Percentiles rank a stretch among this genome's conserved stretches.
phyloP scores from a whole-genome alignment of 306 rosid genomes.

The Quercus gilva region DNA sequence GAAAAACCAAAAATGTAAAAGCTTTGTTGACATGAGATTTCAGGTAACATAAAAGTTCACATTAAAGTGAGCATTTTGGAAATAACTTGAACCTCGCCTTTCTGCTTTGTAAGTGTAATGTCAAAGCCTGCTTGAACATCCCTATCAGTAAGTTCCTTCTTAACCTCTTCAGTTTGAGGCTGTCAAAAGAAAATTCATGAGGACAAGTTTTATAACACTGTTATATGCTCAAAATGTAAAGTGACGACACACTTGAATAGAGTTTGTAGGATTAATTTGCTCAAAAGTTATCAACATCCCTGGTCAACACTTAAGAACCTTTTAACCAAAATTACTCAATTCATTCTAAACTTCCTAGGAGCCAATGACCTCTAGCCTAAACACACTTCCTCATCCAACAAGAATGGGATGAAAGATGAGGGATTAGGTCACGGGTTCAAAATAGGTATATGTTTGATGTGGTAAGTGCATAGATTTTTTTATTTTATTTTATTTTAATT shows the following conservation, averaged over 20 bases:
- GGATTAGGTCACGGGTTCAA: no score
- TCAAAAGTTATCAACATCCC: not conserved
- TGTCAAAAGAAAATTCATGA: constrained; percentile 41
- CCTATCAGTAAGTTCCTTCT: constrained; percentile 76
- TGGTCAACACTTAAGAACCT: not conserved
- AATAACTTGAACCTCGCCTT: constrained; percentile 56
- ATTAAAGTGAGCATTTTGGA: not conserved
- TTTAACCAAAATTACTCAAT: not conserved
- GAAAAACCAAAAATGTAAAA: not conserved
- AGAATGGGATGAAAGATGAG: not conserved
- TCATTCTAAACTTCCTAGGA: not conserved
- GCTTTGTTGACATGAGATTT: not conserved
- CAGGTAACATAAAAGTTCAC: not conserved
- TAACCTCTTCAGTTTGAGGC: constrained; percentile 85
- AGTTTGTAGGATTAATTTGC: no score
- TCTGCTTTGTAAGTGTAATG: constrained; percentile 79
- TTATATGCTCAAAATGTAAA: not conserved
- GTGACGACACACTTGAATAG: not conserved
- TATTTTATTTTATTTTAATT: no score
- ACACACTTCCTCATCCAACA: not conserved
- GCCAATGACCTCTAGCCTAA: not conserved
- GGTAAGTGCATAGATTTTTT: no score
- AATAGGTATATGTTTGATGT: no score
- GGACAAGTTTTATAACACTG: constrained; percentile 14
- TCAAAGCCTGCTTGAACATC: constrained; percentile 87